Evolutionary conservation across 306 rosid genomes (phyloP).

Genomic region (Alnus rubra): DNA sequence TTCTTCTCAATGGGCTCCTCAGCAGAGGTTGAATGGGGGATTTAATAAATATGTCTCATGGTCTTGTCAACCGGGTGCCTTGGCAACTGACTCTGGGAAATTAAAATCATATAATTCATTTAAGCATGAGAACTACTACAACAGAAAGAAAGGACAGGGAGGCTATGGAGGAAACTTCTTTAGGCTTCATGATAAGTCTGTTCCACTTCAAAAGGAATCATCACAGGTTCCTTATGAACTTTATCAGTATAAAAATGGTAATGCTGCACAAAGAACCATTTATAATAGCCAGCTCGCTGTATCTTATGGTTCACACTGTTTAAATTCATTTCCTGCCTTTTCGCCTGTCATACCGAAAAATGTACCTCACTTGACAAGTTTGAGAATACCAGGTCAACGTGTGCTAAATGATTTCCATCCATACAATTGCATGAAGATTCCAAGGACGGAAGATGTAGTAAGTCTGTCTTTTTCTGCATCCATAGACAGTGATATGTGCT

Average conservation of each 20-base stretch:
- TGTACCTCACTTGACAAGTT: neutral
- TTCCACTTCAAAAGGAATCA: neutral
- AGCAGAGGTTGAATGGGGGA: slow-evolving; percentile 10
- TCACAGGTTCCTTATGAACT: slow-evolving; percentile 1
- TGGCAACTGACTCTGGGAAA: neutral
- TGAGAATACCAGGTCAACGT: neutral
- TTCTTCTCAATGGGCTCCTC: slow-evolving; percentile 11
- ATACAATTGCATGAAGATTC: slow-evolving; percentile 1
- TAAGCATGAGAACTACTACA: slow-evolving; percentile 4
- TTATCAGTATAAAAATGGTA: neutral
- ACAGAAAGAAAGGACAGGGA: neutral
- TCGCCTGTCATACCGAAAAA: neutral
- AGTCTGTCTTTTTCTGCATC: neutral
- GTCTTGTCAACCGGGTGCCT: neutral
- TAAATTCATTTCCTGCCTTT: slow-evolving; percentile 2
- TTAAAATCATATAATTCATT: neutral
- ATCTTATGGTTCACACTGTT: neutral
- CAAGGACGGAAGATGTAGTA: neutral
- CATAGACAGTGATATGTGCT: neutral
- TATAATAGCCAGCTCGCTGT: slow-evolving; percentile 3
- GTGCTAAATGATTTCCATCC: neutral
- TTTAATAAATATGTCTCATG: neutral
- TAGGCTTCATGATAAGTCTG: neutral
- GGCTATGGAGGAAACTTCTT: neutral
- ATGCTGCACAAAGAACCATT: slow-evolving; percentile 4